A percentile compares a stretch with the other conserved stretches of the same genome.
Evolutionary conservation across 257 asterid species (phyloP).

Genomic region (Capsicum rhomboideum): DNA sequence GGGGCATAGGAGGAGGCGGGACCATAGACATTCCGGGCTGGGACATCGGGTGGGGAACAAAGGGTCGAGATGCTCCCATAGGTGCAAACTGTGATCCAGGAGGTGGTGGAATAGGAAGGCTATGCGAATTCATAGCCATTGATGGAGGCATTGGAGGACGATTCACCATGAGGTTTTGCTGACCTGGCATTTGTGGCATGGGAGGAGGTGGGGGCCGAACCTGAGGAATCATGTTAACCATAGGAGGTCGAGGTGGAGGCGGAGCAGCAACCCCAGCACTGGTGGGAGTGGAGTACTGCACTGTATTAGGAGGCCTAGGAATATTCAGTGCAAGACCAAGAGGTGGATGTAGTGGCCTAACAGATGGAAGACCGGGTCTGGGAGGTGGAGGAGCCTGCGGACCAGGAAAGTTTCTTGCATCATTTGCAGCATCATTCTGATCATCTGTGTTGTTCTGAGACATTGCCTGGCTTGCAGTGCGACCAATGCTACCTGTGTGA

Average conservation of each 20-base stretch:
- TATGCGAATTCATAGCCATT: conserved; percentile 30
- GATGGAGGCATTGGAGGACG: conserved; percentile 64
- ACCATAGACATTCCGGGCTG: conserved; percentile 69
- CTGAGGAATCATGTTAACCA: conserved; percentile 48
- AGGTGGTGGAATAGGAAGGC: conserved; percentile 55
- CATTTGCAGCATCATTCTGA: conserved; percentile 36
- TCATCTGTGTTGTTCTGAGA: conserved; percentile 68
- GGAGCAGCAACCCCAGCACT: conserved; percentile 44
- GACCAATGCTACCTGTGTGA: conserved; percentile 87
- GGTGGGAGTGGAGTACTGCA: conserved; percentile 46
- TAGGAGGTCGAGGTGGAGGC: conserved; percentile 64
- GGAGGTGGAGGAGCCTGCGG: conserved; percentile 83
- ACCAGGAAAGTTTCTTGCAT: conserved; percentile 61
- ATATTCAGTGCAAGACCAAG: conserved; percentile 76
- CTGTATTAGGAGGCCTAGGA: conserved; percentile 53
- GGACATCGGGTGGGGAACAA: conserved; percentile 38
- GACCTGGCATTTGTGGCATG: conserved; percentile 63
- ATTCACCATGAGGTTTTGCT: conserved; percentile 51
- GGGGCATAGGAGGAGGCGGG: conserved; percentile 79
- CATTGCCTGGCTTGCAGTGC: conserved; percentile 88
- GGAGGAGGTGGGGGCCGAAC: conserved; percentile 69
- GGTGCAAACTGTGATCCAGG: conserved; percentile 85
- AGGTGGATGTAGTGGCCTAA: conserved; percentile 86
- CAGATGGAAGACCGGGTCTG: conserved; percentile 54
- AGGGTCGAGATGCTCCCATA: conserved; percentile 55